Percentiles rank a stretch among this genome's conserved stretches.
Evolutionary conservation across 345 rosid species (phyloP).

Genomic region (Murraya paniculata): DNA sequence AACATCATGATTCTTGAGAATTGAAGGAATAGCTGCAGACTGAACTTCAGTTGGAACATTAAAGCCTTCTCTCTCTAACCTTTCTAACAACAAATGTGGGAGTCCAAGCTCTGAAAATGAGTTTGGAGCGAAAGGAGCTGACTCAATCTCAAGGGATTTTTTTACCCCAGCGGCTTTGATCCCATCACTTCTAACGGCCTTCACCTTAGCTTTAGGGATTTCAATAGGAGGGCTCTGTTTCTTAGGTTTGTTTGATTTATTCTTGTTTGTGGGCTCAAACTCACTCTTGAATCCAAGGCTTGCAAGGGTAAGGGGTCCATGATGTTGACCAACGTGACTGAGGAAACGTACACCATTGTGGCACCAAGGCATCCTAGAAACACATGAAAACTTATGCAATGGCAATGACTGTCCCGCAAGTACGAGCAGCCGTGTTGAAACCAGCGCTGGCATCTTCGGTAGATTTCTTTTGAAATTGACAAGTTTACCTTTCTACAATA

Average conservation of each 20-base stretch:
- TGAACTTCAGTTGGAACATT: slow-evolving; percentile 83
- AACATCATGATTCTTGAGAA: slow-evolving; percentile 67
- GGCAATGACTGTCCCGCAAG: slow-evolving; percentile 53
- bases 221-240: slow-evolving; percentile 23
- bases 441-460: slow-evolving; percentile 45
- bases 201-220: slow-evolving; percentile 36
- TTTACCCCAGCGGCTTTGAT: slow-evolving; percentile 35
- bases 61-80: slow-evolving; percentile 72
- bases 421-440: slow-evolving; percentile 61
- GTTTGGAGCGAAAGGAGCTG: slow-evolving; percentile 64
- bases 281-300: slow-evolving; percentile 52
- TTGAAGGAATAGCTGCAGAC: slow-evolving; percentile 73
- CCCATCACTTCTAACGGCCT: slow-evolving; percentile 29
- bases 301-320: slow-evolving; percentile 60
- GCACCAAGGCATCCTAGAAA: slow-evolving; percentile 39
- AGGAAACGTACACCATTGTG: slow-evolving; percentile 36
- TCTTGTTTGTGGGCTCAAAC: slow-evolving; percentile 24
- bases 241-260: slow-evolving; percentile 28
- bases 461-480: not conserved
- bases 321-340: slow-evolving; percentile 35
- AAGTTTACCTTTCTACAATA: not conserved
- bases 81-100: slow-evolving; percentile 58
- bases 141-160: slow-evolving; percentile 42
- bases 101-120: slow-evolving; percentile 92
- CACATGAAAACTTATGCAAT: slow-evolving; percentile 38